Percentiles rank a stretch among this genome's conserved stretches.
Evolutionary conservation across 768 basidiomycete genomes (phyloP).

Genomic region (button mushroom (Agaricus bisporus)): DNA sequence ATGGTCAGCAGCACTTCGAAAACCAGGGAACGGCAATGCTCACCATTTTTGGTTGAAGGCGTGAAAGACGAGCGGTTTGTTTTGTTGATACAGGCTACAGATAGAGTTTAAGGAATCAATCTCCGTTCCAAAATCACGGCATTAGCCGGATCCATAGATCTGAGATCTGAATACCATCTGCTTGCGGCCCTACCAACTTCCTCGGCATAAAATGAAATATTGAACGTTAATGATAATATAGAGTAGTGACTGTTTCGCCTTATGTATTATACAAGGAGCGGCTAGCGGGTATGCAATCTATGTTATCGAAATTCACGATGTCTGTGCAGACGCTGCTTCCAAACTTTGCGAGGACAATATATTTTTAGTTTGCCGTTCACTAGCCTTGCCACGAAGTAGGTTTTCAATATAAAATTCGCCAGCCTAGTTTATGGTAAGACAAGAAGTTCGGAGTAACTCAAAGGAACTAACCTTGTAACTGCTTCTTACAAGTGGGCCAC

Average conservation of each 20-base stretch:
- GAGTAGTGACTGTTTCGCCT: too few species aligned
- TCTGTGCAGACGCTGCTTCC: background rate
- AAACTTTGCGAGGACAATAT: background rate
- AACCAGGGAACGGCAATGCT: conserved; percentile 11
- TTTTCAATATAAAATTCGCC: conserved; percentile 96
- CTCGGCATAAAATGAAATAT: too few species aligned
- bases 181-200: too few species aligned
- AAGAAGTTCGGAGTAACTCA: background rate
- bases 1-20: conserved; percentile 8
- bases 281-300: background rate
- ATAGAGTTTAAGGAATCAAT: conserved; percentile 26
- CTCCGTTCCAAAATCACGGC: conserved; percentile 22
- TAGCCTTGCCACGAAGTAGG: conserved; percentile 60
- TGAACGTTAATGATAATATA: too few species aligned
- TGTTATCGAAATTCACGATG: background rate
- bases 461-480: conserved; percentile 83
- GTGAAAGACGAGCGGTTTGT: conserved; percentile 17
- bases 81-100: conserved; percentile 23
- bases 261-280: background rate
- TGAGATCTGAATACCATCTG: background rate
- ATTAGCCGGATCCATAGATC: conserved; percentile 2
- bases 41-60: conserved; percentile 27
- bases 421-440: conserved; percentile 47
- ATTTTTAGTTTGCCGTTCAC: conserved; percentile 17
- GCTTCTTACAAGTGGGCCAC: conserved; percentile 91